phyloP scores from a whole-genome alignment of 208 protist species.

The Novymonas esmeraldas region DNA sequence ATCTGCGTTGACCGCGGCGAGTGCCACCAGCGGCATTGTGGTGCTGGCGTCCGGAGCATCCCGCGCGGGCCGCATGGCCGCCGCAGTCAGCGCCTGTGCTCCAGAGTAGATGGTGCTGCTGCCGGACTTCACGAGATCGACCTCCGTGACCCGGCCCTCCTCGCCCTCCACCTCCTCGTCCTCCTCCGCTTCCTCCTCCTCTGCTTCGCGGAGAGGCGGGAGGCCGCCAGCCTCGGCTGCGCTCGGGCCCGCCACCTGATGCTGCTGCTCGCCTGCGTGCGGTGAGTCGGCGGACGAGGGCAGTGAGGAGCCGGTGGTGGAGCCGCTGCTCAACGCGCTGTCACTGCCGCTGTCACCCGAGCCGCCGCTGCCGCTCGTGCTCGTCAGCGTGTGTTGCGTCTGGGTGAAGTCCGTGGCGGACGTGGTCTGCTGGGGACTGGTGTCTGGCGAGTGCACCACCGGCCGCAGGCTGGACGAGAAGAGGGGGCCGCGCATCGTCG shows the following conservation, averaged over 20 bases:
- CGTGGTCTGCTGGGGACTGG: constrained; percentile 6
- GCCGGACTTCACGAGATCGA: neutral
- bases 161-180: too few relatives aligned
- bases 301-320: neutral
- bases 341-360: constrained; percentile 3
- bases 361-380: constrained; percentile 9
- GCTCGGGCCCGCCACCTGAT: too few relatives aligned
- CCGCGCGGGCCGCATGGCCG: neutral
- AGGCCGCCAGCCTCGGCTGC: too few relatives aligned
- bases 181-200: too few relatives aligned
- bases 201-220: too few relatives aligned
- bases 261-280: neutral
- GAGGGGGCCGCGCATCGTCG: neutral
- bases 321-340: neutral
- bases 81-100: neutral
- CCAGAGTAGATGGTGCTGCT: constrained; percentile 2
- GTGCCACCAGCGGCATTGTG: too few relatives aligned
- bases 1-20: too few relatives aligned
- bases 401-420: constrained; percentile 9
- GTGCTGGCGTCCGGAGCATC: too few relatives aligned
- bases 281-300: constrained; percentile 1
- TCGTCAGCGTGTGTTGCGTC: constrained; percentile 8
- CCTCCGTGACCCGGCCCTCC: too few relatives aligned
- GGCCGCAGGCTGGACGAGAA: constrained; percentile 20
- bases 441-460: constrained; percentile 31